Conservation (phyloP, 768 basidiomycete genomes). For the Boletus vinaceobasis region DNA sequence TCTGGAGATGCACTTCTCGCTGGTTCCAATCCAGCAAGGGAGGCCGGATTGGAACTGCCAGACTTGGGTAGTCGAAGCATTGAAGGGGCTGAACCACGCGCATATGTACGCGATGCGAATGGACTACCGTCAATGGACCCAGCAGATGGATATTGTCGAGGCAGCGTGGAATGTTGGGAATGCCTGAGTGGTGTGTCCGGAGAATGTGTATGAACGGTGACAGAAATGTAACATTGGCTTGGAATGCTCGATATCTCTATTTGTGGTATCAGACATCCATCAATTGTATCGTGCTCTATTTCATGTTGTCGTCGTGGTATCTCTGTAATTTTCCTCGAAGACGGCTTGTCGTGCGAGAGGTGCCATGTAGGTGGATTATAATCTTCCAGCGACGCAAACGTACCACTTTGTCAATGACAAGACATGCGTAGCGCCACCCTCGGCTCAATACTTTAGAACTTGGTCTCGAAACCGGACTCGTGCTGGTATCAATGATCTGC, state of each 20-base stretch:
- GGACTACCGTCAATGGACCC: conserved; percentile 6
- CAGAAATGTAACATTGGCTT: no score
- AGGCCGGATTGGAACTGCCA: conserved; percentile 17
- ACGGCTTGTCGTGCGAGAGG: no score
- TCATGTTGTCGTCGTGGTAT: not conserved
- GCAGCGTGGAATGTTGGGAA: conserved; percentile 17
- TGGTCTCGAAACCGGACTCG: not conserved
- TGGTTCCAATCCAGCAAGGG: conserved; percentile 11
- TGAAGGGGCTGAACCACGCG: conserved; percentile 9
- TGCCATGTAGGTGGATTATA: not conserved
- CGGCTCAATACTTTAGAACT: not conserved
- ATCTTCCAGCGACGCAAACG: not conserved
- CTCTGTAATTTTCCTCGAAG: not conserved
- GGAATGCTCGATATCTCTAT: not conserved
- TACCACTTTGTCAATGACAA: not conserved
- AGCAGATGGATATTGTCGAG: conserved; percentile 16
- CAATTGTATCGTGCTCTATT: not conserved
- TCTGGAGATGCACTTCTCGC: conserved; percentile 10
- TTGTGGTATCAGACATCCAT: not conserved
- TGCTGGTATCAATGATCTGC: no score
- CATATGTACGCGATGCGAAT: conserved; percentile 18
- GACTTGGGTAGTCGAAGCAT: conserved; percentile 20
- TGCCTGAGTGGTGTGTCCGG: not conserved
- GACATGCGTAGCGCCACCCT: no score
- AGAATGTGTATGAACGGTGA: not conserved